A percentile compares a stretch with the other conserved stretches of the same genome.
Conservation (phyloP, 2,329 filamentous ascomycete species). For the Neofusicoccum ribis region DNA sequence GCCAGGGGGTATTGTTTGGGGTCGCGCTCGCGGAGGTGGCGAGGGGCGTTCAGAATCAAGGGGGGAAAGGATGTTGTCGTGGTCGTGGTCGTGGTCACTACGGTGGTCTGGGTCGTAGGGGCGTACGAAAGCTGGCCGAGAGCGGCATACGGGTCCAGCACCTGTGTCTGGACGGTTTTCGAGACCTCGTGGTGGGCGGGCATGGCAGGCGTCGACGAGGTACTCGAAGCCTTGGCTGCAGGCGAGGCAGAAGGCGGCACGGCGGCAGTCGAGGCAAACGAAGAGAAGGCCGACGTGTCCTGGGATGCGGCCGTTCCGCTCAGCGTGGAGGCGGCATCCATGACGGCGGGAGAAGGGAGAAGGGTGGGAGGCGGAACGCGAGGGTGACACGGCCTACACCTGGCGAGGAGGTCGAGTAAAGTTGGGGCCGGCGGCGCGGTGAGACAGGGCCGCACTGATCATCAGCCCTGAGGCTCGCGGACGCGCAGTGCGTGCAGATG, state of each 20-base stretch:
- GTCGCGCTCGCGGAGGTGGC: slow-evolving; percentile 71
- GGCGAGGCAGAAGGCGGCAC: slow-evolving; percentile 5
- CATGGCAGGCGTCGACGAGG: slow-evolving; percentile 26
- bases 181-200: slow-evolving; percentile 30
- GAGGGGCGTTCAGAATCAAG: slow-evolving; percentile 73
- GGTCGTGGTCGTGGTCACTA: slow-evolving; percentile 88
- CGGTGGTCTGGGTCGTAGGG: slow-evolving; percentile 64
- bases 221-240: slow-evolving; percentile 9
- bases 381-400: slow-evolving; percentile 25
- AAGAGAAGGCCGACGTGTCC: slow-evolving; percentile 14
- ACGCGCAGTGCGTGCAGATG: slow-evolving; percentile 12
- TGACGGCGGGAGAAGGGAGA: slow-evolving; percentile 21
- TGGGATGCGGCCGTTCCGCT: slow-evolving; percentile 10
- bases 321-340: slow-evolving; percentile 21
- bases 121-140: slow-evolving; percentile 63
- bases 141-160: slow-evolving; percentile 40
- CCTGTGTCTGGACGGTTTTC: slow-evolving; percentile 29
- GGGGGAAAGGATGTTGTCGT: slow-evolving; percentile 81
- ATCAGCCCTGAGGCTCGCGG: slow-evolving; percentile 10
- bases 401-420: slow-evolving; percentile 20
- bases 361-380: slow-evolving; percentile 25
- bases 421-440: slow-evolving; percentile 16
- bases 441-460: slow-evolving; percentile 20
- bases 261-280: slow-evolving; percentile 18
- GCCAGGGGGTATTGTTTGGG: slow-evolving; percentile 89